phyloP scores from a whole-genome alignment of 495 filamentous ascomycete species.

The Neurospora sp. region DNA sequence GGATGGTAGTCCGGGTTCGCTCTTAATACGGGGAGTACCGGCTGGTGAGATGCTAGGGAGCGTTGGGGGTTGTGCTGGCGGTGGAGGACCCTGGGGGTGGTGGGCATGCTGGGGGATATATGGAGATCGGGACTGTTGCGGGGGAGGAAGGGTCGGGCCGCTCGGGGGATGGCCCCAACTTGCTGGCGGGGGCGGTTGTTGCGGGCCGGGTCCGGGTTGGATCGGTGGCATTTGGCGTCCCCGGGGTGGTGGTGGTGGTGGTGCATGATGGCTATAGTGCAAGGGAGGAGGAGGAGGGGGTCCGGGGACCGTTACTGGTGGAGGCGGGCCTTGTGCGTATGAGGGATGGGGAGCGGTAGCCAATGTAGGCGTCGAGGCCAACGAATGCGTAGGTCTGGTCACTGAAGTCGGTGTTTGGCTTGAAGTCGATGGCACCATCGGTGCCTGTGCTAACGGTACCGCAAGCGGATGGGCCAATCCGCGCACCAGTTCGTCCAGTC shows the following conservation, averaged over 20 bases:
- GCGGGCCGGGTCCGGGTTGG: background rate
- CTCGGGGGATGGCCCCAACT: background rate
- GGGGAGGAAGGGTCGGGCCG: background rate
- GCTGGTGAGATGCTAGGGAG: background rate
- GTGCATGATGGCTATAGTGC: background rate
- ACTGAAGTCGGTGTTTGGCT: background rate
- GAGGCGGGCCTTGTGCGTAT: background rate
- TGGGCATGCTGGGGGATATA: background rate
- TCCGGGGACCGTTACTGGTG: background rate
- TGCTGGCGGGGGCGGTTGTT: background rate
- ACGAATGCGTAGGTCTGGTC: background rate
- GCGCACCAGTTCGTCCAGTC: constrained; percentile 17
- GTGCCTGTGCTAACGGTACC: background rate
- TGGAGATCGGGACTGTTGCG: background rate
- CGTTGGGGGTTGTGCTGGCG: background rate
- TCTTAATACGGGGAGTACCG: background rate
- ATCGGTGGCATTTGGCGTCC: background rate
- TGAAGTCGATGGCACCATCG: background rate
- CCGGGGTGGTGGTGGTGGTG: background rate
- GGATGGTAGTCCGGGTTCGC: background rate
- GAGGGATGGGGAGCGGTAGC: background rate
- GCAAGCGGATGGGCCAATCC: constrained; percentile 6
- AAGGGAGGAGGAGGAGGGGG: background rate
- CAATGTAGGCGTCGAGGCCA: background rate
- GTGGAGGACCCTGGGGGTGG: background rate